phyloP scores from a whole-genome alignment of 129 eudicot genomes.

The Ambrosia trifida region DNA sequence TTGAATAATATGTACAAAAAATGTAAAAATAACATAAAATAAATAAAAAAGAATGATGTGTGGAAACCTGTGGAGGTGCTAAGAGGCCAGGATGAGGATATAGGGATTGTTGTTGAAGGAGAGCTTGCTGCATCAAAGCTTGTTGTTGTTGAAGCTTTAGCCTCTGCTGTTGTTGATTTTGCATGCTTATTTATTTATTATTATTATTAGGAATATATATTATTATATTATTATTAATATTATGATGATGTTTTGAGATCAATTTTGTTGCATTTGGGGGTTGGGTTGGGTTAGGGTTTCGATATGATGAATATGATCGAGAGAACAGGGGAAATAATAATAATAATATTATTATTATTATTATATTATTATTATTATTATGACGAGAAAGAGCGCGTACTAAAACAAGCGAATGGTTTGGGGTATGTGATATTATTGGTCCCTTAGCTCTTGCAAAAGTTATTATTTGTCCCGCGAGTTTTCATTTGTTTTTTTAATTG shows the following conservation, averaged over 20 bases:
- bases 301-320: conserved; percentile 26
- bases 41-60: conserved; percentile 4
- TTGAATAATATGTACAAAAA: not conserved
- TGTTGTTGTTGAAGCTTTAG: conserved; percentile 61
- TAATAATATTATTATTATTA: not conserved
- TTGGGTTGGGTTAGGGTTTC: conserved; percentile 60
- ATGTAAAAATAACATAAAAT: not conserved
- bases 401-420: conserved; percentile 10
- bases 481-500: not conserved
- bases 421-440: conserved; percentile 15
- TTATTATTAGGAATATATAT: too few species aligned
- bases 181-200: conserved; percentile 32
- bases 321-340: conserved; percentile 21
- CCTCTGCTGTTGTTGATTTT: conserved; percentile 74
- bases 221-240: conserved; percentile 17
- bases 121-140: conserved; percentile 94
- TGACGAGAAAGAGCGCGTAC: conserved; percentile 29
- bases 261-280: conserved; percentile 39
- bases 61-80: conserved; percentile 81
- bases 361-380: not conserved
- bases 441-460: conserved; percentile 5
- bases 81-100: conserved; percentile 77
- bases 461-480: not conserved
- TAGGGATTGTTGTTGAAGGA: conserved; percentile 88
- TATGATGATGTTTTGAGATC: conserved; percentile 13